Evolutionary conservation across 2,329 filamentous ascomycete genomes (phyloP).

Genomic region (Venturia carpophila): DNA sequence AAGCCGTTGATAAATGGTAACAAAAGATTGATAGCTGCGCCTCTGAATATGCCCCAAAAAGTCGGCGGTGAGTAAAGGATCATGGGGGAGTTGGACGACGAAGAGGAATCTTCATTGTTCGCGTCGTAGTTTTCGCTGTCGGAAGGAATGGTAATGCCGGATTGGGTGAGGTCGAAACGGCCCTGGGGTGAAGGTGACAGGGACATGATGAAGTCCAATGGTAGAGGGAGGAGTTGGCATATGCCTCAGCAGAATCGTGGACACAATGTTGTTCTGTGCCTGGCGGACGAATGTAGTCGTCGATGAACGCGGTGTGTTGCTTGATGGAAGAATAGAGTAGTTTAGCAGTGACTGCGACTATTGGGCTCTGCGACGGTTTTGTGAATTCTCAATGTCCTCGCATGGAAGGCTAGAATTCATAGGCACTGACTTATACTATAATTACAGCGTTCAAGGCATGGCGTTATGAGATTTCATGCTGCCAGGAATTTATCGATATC

Average conservation of each 20-base stretch:
- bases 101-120: slow-evolving; percentile 51
- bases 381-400: not conserved
- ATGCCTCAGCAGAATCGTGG: not conserved
- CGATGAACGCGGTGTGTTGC: not conserved
- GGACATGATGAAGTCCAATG: not conserved
- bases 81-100: slow-evolving; percentile 50
- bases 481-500: slow-evolving; percentile 1
- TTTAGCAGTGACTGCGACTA: not conserved
- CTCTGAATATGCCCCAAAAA: slow-evolving; percentile 73
- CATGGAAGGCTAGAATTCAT: not conserved
- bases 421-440: not conserved
- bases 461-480: not conserved
- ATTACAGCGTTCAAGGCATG: not conserved
- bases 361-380: not conserved
- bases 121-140: slow-evolving; percentile 78
- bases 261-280: not conserved
- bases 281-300: not conserved
- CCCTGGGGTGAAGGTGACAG: slow-evolving; percentile 21
- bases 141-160: slow-evolving; percentile 68
- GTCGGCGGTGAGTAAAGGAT: slow-evolving; percentile 87
- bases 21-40: slow-evolving; percentile 90
- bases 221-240: not conserved
- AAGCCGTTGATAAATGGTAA: slow-evolving; percentile 94
- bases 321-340: slow-evolving; percentile 1
- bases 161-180: slow-evolving; percentile 54